Percentiles rank a stretch among this genome's conserved stretches.
These are phyloP conservation scores for Sideroxylon spinosum DNA, from an alignment of 179 eudicot species.

Conservation along the genomic window DNA sequence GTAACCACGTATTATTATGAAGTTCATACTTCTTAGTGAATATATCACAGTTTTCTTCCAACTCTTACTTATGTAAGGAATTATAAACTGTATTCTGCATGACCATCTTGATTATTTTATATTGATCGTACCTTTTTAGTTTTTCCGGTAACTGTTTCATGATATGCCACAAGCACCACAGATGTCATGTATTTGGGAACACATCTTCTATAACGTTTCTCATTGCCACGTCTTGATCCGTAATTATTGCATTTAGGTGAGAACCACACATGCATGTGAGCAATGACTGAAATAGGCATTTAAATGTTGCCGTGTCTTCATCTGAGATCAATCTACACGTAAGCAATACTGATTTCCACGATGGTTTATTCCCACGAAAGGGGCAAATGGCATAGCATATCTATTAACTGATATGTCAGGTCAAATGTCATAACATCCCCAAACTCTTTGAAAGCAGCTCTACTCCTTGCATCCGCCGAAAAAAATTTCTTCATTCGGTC, in stretches of 20 bases:
- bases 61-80: too few species aligned
- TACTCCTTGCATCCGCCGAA: neutral
- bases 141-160: too few species aligned
- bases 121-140: too few species aligned
- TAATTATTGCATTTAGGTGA: neutral
- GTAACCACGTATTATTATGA: too few species aligned
- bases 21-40: too few species aligned
- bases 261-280: neutral
- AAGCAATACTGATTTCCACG: neutral
- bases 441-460: neutral
- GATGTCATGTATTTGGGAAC: too few species aligned
- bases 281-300: conserved; percentile 3
- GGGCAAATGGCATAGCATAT: conserved; percentile 3
- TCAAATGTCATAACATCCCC: neutral
- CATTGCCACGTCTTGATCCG: conserved; percentile 3
- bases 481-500: neutral
- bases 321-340: conserved; percentile 7
- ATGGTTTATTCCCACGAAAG: neutral
- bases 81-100: too few species aligned
- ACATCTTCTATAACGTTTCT: too few species aligned
- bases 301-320: conserved; percentile 11
- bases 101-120: too few species aligned
- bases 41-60: too few species aligned
- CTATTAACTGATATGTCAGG: neutral
- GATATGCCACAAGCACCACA: too few species aligned